Conservation (phyloP, 176 grass and related monocot genomes). For the Puccinellia tenuiflora region DNA sequence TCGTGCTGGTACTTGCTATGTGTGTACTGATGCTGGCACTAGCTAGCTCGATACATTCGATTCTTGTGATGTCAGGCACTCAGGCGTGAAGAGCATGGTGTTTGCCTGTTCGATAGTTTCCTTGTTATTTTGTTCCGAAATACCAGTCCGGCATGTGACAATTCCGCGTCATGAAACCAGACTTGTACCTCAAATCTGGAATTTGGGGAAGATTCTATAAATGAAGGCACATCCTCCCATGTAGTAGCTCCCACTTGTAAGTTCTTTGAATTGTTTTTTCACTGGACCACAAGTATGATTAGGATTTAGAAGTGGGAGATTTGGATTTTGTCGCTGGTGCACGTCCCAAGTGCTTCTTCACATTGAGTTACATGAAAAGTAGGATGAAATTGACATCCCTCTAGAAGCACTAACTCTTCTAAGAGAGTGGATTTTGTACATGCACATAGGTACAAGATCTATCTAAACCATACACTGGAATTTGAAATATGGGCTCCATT, state of each 20-base stretch:
- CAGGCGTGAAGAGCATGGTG: too few species aligned
- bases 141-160: neutral
- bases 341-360: neutral
- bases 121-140: too few species aligned
- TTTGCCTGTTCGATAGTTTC: too few species aligned
- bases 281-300: neutral
- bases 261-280: neutral
- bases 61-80: too few species aligned
- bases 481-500: too few species aligned
- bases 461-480: too few species aligned
- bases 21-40: too few species aligned
- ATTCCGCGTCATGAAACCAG: neutral
- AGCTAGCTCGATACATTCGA: too few species aligned
- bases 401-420: neutral
- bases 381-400: neutral
- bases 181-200: neutral
- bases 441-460: too few species aligned
- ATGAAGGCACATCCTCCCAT: neutral
- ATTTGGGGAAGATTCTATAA: neutral
- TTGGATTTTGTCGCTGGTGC: neutral
- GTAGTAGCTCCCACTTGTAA: neutral
- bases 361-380: neutral
- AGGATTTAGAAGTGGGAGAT: neutral
- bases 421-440: too few species aligned
- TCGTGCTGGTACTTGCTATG: too few species aligned